Evolutionary conservation across 1,284 basidiomycete species (phyloP).

Genomic region (Meira miltonrushii): DNA sequence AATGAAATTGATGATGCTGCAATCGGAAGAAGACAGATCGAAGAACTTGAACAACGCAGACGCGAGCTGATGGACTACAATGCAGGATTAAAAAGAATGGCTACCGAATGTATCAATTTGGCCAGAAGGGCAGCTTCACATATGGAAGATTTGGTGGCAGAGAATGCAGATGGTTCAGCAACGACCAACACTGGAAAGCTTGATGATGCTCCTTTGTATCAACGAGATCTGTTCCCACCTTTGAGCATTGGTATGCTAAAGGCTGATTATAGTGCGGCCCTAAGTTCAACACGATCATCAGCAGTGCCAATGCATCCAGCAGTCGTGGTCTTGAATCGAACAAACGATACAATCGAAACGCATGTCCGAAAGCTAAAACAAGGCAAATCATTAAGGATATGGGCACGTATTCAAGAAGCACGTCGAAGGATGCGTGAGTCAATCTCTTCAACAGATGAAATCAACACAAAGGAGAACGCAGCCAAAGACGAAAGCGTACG

Average conservation of each 20-base stretch:
- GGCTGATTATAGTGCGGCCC: too few relatives aligned
- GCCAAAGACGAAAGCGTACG: too few relatives aligned
- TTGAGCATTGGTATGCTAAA: not conserved
- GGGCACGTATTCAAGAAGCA: too few relatives aligned
- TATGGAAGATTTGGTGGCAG: not conserved
- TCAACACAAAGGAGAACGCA: too few relatives aligned
- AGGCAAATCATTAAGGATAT: too few relatives aligned
- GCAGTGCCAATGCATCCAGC: not conserved
- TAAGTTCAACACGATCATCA: too few relatives aligned
- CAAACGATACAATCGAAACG: not conserved
- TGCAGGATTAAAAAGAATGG: constrained; percentile 27
- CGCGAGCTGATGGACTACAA: constrained; percentile 29
- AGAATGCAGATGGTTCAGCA: not conserved
- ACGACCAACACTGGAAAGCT: not conserved
- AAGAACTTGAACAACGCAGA: constrained; percentile 30
- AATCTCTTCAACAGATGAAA: too few relatives aligned
- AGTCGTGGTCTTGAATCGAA: not conserved
- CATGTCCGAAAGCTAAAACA: too few relatives aligned
- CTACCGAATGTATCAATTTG: constrained; percentile 32
- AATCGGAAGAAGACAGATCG: constrained; percentile 24
- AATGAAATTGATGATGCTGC: not conserved
- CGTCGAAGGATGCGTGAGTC: too few relatives aligned
- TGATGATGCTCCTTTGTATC: not conserved
- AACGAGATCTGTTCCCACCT: not conserved
- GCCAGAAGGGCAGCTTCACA: constrained; percentile 8